These are phyloP conservation scores for Ascomycota sp. DNA, from an alignment of 2,329 filamentous ascomycete species.

Conservation along the genomic window DNA sequence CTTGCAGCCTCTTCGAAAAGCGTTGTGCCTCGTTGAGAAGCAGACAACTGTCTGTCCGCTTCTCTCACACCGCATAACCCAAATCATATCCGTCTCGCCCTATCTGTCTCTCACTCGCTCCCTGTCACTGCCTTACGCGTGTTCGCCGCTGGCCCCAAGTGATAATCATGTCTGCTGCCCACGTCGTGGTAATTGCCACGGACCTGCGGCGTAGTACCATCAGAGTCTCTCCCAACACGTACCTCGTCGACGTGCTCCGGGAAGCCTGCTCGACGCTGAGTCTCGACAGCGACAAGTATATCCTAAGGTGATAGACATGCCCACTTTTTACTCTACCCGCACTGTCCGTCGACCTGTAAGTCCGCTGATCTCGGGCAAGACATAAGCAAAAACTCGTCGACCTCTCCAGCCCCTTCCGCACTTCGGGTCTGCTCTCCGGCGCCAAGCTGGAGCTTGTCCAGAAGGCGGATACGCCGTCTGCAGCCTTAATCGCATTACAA, in stretches of 20 bases:
- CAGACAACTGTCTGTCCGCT: too few species aligned
- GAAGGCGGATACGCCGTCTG: slow-evolving; percentile 65
- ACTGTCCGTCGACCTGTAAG: too few species aligned
- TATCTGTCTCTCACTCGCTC: background rate
- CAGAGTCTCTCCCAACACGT: slow-evolving; percentile 65
- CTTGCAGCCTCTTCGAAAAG: too few species aligned
- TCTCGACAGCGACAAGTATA: slow-evolving; percentile 50
- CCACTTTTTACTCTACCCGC: background rate
- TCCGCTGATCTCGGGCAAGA: slow-evolving; percentile 17
- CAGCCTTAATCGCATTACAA: slow-evolving; percentile 76
- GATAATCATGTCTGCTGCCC: slow-evolving; percentile 30
- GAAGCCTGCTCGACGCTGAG: slow-evolving; percentile 76
- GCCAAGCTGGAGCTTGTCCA: slow-evolving; percentile 86
- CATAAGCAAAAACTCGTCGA: slow-evolving; percentile 73
- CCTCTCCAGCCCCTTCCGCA: slow-evolving; percentile 64
- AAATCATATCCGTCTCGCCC: background rate
- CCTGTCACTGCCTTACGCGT: too few species aligned
- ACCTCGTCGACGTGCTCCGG: slow-evolving; percentile 65
- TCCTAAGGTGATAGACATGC: slow-evolving; percentile 45
- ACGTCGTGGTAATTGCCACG: slow-evolving; percentile 73
- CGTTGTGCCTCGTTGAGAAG: too few species aligned
- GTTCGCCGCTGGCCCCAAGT: too few species aligned
- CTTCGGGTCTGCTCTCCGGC: slow-evolving; percentile 63
- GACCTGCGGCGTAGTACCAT: slow-evolving; percentile 58
- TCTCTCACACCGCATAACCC: too few species aligned